Conservation (phyloP, 2,329 filamentous ascomycete genomes). For the Botrytis sinoallii region DNA sequence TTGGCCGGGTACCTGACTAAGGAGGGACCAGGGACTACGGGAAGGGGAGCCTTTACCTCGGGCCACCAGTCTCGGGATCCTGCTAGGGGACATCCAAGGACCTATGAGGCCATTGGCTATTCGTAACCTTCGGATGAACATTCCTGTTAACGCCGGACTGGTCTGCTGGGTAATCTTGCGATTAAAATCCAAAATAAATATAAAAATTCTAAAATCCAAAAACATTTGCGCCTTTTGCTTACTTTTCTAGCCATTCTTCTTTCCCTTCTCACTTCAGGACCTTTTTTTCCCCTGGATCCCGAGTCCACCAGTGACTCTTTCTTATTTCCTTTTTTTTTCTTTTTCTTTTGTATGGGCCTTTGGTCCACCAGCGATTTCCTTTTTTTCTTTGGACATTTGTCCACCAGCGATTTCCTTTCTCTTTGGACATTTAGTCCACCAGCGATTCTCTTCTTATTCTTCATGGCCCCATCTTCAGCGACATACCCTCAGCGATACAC, state of each 20-base stretch:
- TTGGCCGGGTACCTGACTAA: constrained; percentile 7
- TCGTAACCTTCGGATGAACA: constrained; percentile 5
- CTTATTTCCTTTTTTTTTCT: background rate
- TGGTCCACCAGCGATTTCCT: background rate
- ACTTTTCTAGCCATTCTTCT: background rate
- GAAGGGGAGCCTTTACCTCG: constrained; percentile 3
- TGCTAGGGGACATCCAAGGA: constrained; percentile 6
- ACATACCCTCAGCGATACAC: background rate
- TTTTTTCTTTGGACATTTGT: background rate
- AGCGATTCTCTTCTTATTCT: background rate
- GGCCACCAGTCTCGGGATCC: constrained; percentile 4
- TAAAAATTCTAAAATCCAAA: background rate
- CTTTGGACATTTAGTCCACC: background rate
- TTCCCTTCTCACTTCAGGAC: background rate
- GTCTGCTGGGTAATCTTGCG: background rate
- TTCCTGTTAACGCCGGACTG: constrained; percentile 3
- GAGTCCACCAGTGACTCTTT: background rate
- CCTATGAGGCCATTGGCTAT: background rate
- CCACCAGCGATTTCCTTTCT: background rate
- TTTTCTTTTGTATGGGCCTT: background rate
- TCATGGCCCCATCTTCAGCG: background rate
- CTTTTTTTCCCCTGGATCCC: background rate
- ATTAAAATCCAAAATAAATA: background rate
- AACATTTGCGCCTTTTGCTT: background rate
- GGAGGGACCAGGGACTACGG: background rate